Conservation (phyloP, 257 asterid genomes). For the Solanum virginianum region DNA sequence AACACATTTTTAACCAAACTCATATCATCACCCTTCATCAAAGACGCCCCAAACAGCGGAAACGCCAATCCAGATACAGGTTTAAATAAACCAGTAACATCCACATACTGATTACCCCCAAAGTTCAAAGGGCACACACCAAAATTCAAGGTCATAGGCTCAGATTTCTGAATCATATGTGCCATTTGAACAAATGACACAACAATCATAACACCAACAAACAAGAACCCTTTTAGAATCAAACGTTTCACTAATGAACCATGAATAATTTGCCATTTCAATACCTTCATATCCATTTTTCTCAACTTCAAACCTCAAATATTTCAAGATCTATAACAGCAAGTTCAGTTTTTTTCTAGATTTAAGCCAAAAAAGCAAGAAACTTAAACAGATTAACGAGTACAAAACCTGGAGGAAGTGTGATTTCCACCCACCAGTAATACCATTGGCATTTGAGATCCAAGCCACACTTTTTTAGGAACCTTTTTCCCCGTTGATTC, state of each 20-base stretch:
- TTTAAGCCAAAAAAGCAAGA: slow-evolving; percentile 7
- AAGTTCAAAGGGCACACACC: slow-evolving; percentile 44
- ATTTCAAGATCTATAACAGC: slow-evolving; percentile 1
- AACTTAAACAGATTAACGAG: slow-evolving; percentile 44
- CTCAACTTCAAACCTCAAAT: slow-evolving; percentile 1
- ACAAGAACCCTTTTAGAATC: slow-evolving; percentile 40
- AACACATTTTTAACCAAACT: slow-evolving; percentile 39
- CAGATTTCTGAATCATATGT: slow-evolving; percentile 25
- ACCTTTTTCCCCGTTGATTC: slow-evolving; percentile 35
- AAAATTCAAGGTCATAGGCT: slow-evolving; percentile 11
- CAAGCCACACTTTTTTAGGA: slow-evolving; percentile 50
- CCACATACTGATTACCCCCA: slow-evolving; percentile 13
- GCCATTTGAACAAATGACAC: slow-evolving; percentile 36
- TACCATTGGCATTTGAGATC: slow-evolving; percentile 51
- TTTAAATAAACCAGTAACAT: slow-evolving; percentile 14
- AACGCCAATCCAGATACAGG: slow-evolving; percentile 10
- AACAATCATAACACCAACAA: slow-evolving; percentile 39
- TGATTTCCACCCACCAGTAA: slow-evolving; percentile 96
- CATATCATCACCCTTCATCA: slow-evolving; percentile 3
- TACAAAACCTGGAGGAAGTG: slow-evolving; percentile 94
- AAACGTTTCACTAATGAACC: slow-evolving; percentile 43
- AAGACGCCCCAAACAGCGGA: slow-evolving; percentile 14
- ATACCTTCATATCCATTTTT: slow-evolving; percentile 32
- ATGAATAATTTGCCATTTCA: slow-evolving; percentile 42
- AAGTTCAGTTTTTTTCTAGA: neutral